phyloP scores from a whole-genome alignment of 345 rosid genomes.

The Linum lewisii region DNA sequence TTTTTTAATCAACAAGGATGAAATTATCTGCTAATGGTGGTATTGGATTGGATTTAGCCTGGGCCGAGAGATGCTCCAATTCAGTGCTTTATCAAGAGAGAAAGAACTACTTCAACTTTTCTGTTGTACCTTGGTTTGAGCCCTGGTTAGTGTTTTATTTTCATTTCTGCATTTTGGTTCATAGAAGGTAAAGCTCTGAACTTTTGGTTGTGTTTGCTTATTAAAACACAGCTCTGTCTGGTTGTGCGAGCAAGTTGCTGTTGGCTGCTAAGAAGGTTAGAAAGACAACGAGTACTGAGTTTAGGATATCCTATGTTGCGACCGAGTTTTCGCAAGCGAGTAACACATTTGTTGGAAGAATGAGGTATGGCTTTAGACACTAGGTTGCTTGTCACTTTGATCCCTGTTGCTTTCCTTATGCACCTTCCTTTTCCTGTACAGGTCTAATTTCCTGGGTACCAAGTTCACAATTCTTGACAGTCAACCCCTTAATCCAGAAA shows the following conservation, averaged over 20 bases:
- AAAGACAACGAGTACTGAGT: slow-evolving; percentile 56
- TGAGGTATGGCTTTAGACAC: slow-evolving; percentile 41
- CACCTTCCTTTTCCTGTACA: slow-evolving; percentile 21
- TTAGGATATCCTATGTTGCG: slow-evolving; percentile 56
- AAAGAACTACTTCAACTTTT: slow-evolving; percentile 54
- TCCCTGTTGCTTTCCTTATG: slow-evolving; percentile 2
- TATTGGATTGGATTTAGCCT: slow-evolving; percentile 34
- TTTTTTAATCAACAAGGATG: slow-evolving; percentile 3
- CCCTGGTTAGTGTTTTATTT: slow-evolving; percentile 47
- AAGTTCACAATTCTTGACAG: slow-evolving; percentile 66
- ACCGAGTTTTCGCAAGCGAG: slow-evolving; percentile 58
- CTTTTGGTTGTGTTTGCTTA: background rate
- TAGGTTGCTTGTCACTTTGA: slow-evolving; percentile 3
- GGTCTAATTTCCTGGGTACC: slow-evolving; percentile 91
- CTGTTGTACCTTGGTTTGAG: slow-evolving; percentile 68
- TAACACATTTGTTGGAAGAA: slow-evolving; percentile 52
- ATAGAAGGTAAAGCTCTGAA: background rate
- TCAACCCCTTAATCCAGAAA: slow-evolving; percentile 38
- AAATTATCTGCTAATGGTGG: slow-evolving; percentile 8
- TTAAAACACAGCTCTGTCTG: slow-evolving; percentile 49
- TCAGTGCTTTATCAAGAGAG: slow-evolving; percentile 84
- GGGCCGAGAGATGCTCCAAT: slow-evolving; percentile 77
- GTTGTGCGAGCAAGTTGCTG: slow-evolving; percentile 61
- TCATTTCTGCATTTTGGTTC: background rate
- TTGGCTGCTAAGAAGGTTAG: slow-evolving; percentile 80